These are phyloP conservation scores for Trapa bicornis DNA, from an alignment of 345 rosid species.

Conservation along the genomic window DNA sequence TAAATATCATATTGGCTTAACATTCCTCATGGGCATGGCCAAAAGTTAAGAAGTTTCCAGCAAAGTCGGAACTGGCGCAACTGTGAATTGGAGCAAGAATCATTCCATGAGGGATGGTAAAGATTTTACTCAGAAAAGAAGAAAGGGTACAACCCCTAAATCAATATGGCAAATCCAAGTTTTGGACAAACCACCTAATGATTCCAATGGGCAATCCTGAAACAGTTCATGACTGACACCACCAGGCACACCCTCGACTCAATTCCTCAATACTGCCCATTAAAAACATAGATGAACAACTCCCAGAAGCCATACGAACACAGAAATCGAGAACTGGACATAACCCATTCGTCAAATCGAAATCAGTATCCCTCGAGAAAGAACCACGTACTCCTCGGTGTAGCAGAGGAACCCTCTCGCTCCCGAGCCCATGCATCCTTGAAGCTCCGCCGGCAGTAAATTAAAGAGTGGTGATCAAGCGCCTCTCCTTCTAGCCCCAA, in stretches of 20 bases:
- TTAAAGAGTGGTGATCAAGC: not conserved
- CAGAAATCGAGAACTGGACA: not conserved
- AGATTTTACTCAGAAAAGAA: not conserved
- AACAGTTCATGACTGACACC: not conserved
- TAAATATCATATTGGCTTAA: not conserved
- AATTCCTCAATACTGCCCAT: not conserved
- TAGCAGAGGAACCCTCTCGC: slow-evolving; percentile 26
- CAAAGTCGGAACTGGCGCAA: too few species aligned
- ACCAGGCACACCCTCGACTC: not conserved
- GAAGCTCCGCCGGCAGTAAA: not conserved
- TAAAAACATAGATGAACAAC: not conserved
- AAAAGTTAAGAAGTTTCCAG: too few species aligned
- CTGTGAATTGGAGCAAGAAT: too few species aligned
- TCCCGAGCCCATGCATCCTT: slow-evolving; percentile 7
- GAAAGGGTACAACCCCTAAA: too few species aligned
- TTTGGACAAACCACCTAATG: not conserved
- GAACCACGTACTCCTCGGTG: slow-evolving; percentile 19
- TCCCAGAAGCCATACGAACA: not conserved
- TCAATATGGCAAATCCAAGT: not conserved
- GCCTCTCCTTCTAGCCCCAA: not conserved
- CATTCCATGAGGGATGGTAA: not conserved
- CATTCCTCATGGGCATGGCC: not conserved
- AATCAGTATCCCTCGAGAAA: not conserved
- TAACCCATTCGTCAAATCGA: not conserved
- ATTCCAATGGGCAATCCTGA: not conserved